Evolutionary conservation across 805 yeast species (phyloP).

Genomic region (Candida easanensis): DNA sequence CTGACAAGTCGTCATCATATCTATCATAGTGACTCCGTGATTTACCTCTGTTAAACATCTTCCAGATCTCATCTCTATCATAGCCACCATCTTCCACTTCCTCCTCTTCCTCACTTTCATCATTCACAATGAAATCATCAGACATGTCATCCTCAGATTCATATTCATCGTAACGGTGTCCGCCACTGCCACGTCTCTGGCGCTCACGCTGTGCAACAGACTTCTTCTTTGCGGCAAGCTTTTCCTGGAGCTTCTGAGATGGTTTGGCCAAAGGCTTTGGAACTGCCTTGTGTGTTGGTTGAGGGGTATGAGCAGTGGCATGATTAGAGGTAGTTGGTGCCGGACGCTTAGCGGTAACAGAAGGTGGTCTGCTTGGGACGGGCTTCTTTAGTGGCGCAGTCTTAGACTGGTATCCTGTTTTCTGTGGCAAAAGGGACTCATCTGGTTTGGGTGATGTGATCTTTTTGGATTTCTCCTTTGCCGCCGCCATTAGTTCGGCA

Average conservation of each 20-base stretch:
- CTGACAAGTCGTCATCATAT: slow-evolving; percentile 47
- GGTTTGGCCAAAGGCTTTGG: slow-evolving; percentile 49
- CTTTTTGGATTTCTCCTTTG: slow-evolving; percentile 37
- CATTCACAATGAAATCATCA: slow-evolving; percentile 59
- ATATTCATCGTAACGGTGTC: slow-evolving; percentile 41
- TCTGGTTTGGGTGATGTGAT: slow-evolving; percentile 15
- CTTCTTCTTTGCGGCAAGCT: slow-evolving; percentile 36
- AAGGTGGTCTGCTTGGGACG: neutral
- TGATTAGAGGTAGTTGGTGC: no score
- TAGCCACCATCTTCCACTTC: slow-evolving; percentile 43
- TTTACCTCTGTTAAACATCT: slow-evolving; percentile 68
- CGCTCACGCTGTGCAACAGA: slow-evolving; percentile 14
- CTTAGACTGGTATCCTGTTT: slow-evolving; percentile 12
- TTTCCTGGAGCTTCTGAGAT: slow-evolving; percentile 49
- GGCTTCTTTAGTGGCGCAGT: slow-evolving; percentile 9
- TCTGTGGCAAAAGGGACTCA: neutral
- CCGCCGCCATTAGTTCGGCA: slow-evolving; percentile 56
- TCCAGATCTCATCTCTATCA: slow-evolving; percentile 88
- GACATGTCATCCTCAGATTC: slow-evolving; percentile 22
- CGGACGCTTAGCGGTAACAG: neutral
- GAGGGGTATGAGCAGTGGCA: slow-evolving; percentile 3
- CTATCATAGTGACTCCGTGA: slow-evolving; percentile 43
- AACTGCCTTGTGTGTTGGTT: slow-evolving; percentile 1
- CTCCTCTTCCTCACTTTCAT: slow-evolving; percentile 30
- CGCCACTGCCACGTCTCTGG: slow-evolving; percentile 19